phyloP scores from a whole-genome alignment of 1,284 basidiomycete species.

The Phylloboletellus chloephorus region DNA sequence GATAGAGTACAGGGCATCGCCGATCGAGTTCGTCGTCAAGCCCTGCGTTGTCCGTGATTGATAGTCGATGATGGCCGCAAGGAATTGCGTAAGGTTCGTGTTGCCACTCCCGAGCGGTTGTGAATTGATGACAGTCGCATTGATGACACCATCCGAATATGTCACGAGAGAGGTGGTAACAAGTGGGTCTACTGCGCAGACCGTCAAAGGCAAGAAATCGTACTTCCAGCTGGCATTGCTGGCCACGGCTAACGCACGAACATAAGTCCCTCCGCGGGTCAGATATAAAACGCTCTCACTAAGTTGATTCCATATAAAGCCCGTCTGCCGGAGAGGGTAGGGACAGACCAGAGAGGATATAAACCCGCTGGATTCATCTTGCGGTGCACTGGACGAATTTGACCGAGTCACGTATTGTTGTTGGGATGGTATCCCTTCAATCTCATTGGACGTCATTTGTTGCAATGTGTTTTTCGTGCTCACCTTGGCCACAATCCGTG shows the following conservation, averaged over 20 bases:
- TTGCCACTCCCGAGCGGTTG: slow-evolving; percentile 7
- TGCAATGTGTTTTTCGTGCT: neutral
- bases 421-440: slow-evolving; percentile 7
- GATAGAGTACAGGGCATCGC: slow-evolving; percentile 16
- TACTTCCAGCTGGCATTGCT: slow-evolving; percentile 16
- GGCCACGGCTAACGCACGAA: neutral
- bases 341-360: slow-evolving; percentile 16
- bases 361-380: slow-evolving; percentile 11
- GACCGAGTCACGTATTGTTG: slow-evolving; percentile 17
- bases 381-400: slow-evolving; percentile 4
- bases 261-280: neutral
- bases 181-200: slow-evolving; percentile 13
- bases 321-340: slow-evolving; percentile 8
- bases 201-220: slow-evolving; percentile 9
- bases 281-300: neutral
- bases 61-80: slow-evolving; percentile 10
- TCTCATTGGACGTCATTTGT: neutral
- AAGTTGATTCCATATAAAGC: slow-evolving; percentile 4
- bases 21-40: slow-evolving; percentile 12
- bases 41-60: slow-evolving; percentile 13
- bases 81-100: slow-evolving; percentile 10
- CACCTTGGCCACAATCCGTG: slow-evolving; percentile 5
- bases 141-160: slow-evolving; percentile 6
- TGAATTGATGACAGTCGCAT: slow-evolving; percentile 2
- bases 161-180: slow-evolving; percentile 14